phyloP scores from a whole-genome alignment of 2,329 filamentous ascomycete species.

The Alternaria rosae region DNA sequence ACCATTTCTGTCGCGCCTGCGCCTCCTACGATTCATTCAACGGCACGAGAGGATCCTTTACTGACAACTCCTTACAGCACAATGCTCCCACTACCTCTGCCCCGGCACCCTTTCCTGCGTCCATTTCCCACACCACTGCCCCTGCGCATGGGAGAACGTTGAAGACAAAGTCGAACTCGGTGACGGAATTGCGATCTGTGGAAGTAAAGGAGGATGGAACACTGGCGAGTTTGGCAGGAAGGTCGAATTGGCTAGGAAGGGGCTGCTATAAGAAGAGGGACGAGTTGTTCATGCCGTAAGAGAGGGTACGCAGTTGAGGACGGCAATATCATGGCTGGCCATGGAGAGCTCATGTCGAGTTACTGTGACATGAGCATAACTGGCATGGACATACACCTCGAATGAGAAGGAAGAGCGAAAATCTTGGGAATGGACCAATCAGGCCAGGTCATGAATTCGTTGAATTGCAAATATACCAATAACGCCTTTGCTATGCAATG shows the following conservation, averaged over 20 bases:
- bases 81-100: slow-evolving; percentile 92
- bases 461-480: neutral
- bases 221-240: slow-evolving; percentile 75
- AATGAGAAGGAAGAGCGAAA: neutral
- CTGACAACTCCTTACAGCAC: slow-evolving; percentile 60
- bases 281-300: neutral
- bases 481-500: neutral
- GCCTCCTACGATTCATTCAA: neutral
- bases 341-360: neutral
- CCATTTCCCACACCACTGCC: slow-evolving; percentile 95
- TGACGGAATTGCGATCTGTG: slow-evolving; percentile 76
- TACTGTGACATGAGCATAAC: neutral
- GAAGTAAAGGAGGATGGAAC: slow-evolving; percentile 78
- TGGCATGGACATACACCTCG: neutral
- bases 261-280: slow-evolving; percentile 69
- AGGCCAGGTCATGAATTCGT: neutral
- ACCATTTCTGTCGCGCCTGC: neutral
- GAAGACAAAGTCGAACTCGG: slow-evolving; percentile 73
- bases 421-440: neutral
- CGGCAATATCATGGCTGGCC: neutral
- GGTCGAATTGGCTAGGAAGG: slow-evolving; percentile 81
- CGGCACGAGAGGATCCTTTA: neutral
- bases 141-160: slow-evolving; percentile 77
- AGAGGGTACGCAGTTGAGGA: no score
- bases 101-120: slow-evolving; percentile 95